These are phyloP conservation scores for Talaromyces sp. DNA, from an alignment of 2,329 filamentous ascomycete genomes.

Conservation along the genomic window DNA sequence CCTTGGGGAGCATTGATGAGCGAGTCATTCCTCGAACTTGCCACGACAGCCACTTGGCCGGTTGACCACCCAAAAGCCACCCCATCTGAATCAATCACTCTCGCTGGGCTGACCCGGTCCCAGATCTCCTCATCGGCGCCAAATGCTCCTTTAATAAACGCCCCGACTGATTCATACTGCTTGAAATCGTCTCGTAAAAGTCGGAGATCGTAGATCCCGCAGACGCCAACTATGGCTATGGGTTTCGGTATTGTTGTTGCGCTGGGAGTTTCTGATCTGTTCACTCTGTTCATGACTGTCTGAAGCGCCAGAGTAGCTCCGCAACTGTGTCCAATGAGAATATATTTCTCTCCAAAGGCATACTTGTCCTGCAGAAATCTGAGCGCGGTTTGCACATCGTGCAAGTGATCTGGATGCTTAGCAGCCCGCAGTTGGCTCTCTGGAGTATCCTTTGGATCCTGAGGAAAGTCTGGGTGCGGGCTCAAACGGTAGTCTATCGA, in stretches of 20 bases:
- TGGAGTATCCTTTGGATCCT: constrained; percentile 26
- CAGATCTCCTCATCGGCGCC: constrained; percentile 31
- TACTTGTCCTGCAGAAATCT: constrained; percentile 37
- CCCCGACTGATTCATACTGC: constrained; percentile 30
- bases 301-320: constrained; percentile 44
- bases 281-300: constrained; percentile 31
- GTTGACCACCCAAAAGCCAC: constrained; percentile 29
- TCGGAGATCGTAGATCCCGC: constrained; percentile 42
- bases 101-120: constrained; percentile 36
- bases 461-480: constrained; percentile 35
- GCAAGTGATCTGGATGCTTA: constrained; percentile 42
- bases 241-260: constrained; percentile 22
- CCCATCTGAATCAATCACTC: constrained; percentile 22
- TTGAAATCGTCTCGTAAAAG: constrained; percentile 29
- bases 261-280: neutral
- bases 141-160: constrained; percentile 40
- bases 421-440: constrained; percentile 28
- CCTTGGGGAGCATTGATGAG: constrained; percentile 36
- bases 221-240: constrained; percentile 36
- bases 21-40: constrained; percentile 37
- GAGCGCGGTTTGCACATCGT: constrained; percentile 37
- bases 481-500: constrained; percentile 46
- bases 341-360: constrained; percentile 32
- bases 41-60: constrained; percentile 34
- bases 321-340: constrained; percentile 44